phyloP scores from a whole-genome alignment of 306 rosid genomes.

The Vigna reflexopilosa region DNA sequence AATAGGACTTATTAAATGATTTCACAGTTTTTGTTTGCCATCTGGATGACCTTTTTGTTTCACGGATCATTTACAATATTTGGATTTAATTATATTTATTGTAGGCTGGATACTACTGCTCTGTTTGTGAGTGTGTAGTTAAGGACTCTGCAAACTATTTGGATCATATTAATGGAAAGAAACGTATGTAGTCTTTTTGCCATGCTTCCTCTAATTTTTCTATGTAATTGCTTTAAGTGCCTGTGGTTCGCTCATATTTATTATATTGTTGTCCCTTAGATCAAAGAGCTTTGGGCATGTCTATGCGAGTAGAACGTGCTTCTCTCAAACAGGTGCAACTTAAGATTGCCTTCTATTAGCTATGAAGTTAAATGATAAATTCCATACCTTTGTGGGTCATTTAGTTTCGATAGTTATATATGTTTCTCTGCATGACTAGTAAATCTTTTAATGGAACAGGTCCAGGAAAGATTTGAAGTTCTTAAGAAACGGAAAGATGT shows the following conservation, averaged over 20 bases:
- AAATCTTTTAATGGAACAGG: slow-evolving; percentile 60
- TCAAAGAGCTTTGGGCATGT: slow-evolving; percentile 99
- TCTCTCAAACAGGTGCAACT: slow-evolving; percentile 81
- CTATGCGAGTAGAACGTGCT: slow-evolving; percentile 97
- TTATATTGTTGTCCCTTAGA: slow-evolving; percentile 53
- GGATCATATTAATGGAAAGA: slow-evolving; percentile 99
- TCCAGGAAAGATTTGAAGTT: slow-evolving; percentile 85
- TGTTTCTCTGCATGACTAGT: slow-evolving; percentile 21
- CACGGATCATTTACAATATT: slow-evolving; percentile 27
- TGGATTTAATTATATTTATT: slow-evolving; percentile 31
- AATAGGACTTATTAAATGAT: not conserved
- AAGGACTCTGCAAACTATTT: slow-evolving; percentile 97
- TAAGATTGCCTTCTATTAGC: slow-evolving; percentile 14
- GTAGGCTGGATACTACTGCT: slow-evolving; percentile 96
- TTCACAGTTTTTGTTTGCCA: slow-evolving; percentile 6
- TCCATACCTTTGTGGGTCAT: slow-evolving; percentile 24
- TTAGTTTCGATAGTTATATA: slow-evolving; percentile 23
- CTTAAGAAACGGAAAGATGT: slow-evolving; percentile 86
- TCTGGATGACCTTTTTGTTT: slow-evolving; percentile 25
- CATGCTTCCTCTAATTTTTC: slow-evolving; percentile 18
- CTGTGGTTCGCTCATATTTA: slow-evolving; percentile 37
- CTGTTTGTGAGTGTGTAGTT: slow-evolving; percentile 98
- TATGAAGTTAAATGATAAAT: slow-evolving; percentile 9
- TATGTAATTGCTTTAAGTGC: slow-evolving; percentile 2
- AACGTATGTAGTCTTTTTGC: slow-evolving; percentile 71